Conservation (phyloP, 2,329 filamentous ascomycete genomes). For the Xylaria sp. region DNA sequence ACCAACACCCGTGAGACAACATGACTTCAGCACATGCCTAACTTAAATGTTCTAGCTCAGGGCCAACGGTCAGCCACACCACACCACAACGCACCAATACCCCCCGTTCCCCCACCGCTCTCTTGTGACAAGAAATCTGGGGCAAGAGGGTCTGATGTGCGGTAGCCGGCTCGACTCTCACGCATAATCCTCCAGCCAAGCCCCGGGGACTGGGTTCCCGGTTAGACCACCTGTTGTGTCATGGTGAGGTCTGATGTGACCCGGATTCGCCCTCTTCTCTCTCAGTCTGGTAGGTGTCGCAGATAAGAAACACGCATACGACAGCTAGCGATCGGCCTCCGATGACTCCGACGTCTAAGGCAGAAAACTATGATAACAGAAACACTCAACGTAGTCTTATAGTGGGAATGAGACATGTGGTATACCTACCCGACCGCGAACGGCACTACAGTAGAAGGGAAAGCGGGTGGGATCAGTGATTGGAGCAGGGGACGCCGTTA, state of each 20-base stretch:
- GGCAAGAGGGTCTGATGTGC: background rate
- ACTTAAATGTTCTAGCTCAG: background rate
- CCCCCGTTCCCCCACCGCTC: too few relatives aligned
- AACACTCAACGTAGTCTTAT: background rate
- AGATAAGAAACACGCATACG: background rate
- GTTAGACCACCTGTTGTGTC: background rate
- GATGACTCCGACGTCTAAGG: background rate
- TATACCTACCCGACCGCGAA: background rate
- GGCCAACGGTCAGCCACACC: background rate
- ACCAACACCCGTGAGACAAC: background rate
- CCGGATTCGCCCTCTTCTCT: background rate
- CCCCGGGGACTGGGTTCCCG: background rate
- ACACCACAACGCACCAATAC: background rate
- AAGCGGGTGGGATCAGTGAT: too few relatives aligned
- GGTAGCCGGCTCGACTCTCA: background rate
- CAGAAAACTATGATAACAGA: background rate
- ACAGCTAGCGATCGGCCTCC: background rate
- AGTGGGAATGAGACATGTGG: background rate
- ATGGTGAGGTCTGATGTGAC: background rate
- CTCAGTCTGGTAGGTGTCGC: background rate
- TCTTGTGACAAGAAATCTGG: background rate
- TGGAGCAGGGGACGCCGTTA: too few relatives aligned
- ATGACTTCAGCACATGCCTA: background rate
- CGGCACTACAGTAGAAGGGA: too few relatives aligned
- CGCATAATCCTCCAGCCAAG: background rate